Conservation (phyloP, 2,329 filamentous ascomycete species). For the Colletotrichum somersetense region DNA sequence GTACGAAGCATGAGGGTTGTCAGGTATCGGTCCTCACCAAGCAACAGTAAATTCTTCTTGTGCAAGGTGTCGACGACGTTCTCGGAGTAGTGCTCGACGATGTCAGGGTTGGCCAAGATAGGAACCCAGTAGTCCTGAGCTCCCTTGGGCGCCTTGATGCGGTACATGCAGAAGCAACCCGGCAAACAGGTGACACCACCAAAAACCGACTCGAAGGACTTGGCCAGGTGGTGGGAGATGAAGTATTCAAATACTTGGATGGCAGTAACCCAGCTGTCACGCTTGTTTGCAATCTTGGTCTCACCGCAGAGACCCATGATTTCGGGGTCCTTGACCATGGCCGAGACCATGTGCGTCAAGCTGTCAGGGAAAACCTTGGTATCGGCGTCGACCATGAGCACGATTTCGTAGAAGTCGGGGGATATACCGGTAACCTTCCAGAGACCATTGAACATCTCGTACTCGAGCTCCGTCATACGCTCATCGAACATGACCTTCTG, state of each 20-base stretch:
- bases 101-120: conserved; percentile 96
- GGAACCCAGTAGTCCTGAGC: conserved; percentile 99
- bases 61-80: conserved; percentile 98
- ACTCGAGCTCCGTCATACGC: conserved; percentile 99
- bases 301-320: conserved; percentile 99
- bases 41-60: conserved; percentile 93
- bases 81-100: conserved; percentile 99
- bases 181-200: conserved; percentile 98
- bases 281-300: conserved; percentile 99
- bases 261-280: conserved; percentile 92
- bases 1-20: conserved; percentile 98
- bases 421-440: conserved; percentile 99
- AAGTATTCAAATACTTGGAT: conserved; percentile 99
- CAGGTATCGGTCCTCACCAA: conserved; percentile 95
- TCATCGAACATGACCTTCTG: conserved; percentile 99
- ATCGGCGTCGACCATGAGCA: conserved; percentile 99
- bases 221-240: conserved; percentile 96
- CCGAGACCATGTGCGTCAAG: conserved; percentile 97
- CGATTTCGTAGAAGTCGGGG: conserved; percentile 96
- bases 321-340: conserved; percentile 98
- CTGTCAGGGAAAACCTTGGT: conserved; percentile 99
- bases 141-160: conserved; percentile 98
- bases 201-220: conserved; percentile 98
- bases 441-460: conserved; percentile 99
- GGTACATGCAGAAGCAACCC: conserved; percentile 99